phyloP scores from a whole-genome alignment of 2,329 filamentous ascomycete genomes.

The Nemania serpens region DNA sequence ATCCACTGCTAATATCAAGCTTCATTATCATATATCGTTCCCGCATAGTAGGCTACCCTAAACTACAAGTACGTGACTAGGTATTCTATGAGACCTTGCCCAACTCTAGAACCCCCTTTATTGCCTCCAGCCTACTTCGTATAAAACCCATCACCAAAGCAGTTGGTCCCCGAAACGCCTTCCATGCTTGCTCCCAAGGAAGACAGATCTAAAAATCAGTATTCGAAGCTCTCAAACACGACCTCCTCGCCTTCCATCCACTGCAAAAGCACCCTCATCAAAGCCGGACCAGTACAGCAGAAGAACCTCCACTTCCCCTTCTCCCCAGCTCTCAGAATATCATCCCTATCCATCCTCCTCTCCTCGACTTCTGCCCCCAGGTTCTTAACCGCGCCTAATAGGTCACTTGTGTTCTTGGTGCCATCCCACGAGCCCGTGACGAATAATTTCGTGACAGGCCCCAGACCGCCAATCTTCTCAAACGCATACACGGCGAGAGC shows the following conservation, averaged over 20 bases:
- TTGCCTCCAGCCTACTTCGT: too few species aligned
- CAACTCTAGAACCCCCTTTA: too few species aligned
- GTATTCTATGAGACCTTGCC: too few species aligned
- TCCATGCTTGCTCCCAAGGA: not conserved
- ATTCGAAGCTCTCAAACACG: conserved; percentile 65
- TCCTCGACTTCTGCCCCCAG: conserved; percentile 42
- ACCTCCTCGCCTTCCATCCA: conserved; percentile 62
- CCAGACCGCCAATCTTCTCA: conserved; percentile 55
- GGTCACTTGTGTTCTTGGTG: conserved; percentile 41
- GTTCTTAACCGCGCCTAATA: conserved; percentile 43
- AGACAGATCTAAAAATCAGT: conserved; percentile 45
- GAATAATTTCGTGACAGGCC: conserved; percentile 61
- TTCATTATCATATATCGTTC: too few species aligned
- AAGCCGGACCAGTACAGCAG: conserved; percentile 52
- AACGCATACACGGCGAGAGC: conserved; percentile 66
- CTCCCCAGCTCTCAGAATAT: conserved; percentile 48
- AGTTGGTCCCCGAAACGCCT: not conserved
- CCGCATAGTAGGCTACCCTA: too few species aligned
- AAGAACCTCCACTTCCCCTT: conserved; percentile 56
- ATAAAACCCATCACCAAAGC: not conserved
- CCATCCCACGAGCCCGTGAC: conserved; percentile 65
- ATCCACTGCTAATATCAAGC: too few species aligned
- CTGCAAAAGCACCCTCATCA: conserved; percentile 45
- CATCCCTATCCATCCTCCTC: conserved; percentile 47
- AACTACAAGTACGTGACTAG: too few species aligned